Evolutionary conservation across 805 yeast species (phyloP), one percentile per base, ranked within the genome.

Genomic region (Metschnikowia anglica): DNA sequence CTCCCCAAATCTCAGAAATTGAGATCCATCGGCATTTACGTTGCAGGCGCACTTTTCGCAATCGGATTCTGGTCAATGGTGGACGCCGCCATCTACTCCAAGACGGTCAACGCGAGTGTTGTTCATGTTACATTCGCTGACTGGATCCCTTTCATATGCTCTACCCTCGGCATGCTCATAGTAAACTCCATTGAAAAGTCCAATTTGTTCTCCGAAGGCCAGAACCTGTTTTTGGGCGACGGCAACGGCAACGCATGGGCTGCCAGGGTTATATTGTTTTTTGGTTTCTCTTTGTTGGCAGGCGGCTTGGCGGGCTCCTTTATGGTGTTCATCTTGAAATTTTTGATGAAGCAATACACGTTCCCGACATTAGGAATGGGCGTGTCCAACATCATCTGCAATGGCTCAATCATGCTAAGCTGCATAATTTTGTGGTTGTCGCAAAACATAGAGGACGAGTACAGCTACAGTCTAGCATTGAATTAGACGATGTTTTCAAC

Each of bases 361-460:
- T 82, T 85, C 76, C 97, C 97, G 27, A 88, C 97, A 1, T 74
- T 91, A 41, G 91, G 93, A 4, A 89, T 93, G 96, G 99, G 98
- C 13, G 77, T 88, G 17, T 81, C 88, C 45, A 91, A 91, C 65
- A 90, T 93, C 30, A 76, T 85, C 17, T 81, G 88, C 34, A 88
- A 90, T 56, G 77, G 79, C 6, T 72, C 84, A 48, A 79, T 91
- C 26, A 85, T 91, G 88, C 67, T 88, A 54, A 88, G 97, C 69
- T 90, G 97, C 64, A 80, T 88, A 35, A 73, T 83, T 7, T 70
- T 93, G 55, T 93, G 99, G 99, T 70, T 91, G 41, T 88, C 96
- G 17, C 98, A 91, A 62, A 93, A 89, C 62, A 83, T 89, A 46
- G 97, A 93, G 63, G 98, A 93, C 59, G 98, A 91, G 64, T 91